Evolutionary conservation across 2,329 filamentous ascomycete species (phyloP), one percentile per base, ranked within the genome.

Genomic region (Aspergillus sp.): DNA sequence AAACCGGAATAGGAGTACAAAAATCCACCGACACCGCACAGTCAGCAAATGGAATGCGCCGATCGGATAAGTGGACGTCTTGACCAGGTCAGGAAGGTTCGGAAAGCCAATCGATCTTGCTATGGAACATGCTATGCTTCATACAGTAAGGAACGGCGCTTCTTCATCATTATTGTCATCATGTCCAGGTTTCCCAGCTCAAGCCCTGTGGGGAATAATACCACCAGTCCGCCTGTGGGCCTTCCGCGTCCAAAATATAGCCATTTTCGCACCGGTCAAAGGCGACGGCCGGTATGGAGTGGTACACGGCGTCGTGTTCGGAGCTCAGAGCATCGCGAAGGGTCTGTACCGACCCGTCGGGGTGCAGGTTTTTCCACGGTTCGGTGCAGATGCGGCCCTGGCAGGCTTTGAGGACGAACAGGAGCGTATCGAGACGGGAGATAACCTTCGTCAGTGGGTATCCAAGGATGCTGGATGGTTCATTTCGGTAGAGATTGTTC

Each of bases 391-490:
- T 59, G 4, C 32, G 35, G 4, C 57, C 63, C 30, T 63, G 57
- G 53, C 67, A 70, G 2, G 67, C 65, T 42, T 70, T 70, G 3
- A 69, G 53, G 1, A 69, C 62, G 27, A 70, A 47, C 1, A 70
- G 53, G 4, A 69, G 54, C 7, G 67, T 54, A 47, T 70, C 64
- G 0, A 69, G 56, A 4, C 67, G 57, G 6, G 34, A 42, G 5
- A 59, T 50, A 1, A 56, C 48, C 5, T 55, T 56, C 1, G 44
- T 32, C 2, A 59, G 32, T n/a, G 2, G 29, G 33, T 38, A 27
- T 4, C 9, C 7, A 32, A 4, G 19, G 9, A 2, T 19, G 32
- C 4, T 4, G 2, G 19, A 19, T 19, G 19, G 19, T 19, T 19
- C 19, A 19, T 19, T 19, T 19, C 19, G 19, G 19, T 19, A 19